These are phyloP conservation scores for Populus ilicifolia DNA, from an alignment of 345 rosid genomes.

Conservation along the genomic window DNA sequence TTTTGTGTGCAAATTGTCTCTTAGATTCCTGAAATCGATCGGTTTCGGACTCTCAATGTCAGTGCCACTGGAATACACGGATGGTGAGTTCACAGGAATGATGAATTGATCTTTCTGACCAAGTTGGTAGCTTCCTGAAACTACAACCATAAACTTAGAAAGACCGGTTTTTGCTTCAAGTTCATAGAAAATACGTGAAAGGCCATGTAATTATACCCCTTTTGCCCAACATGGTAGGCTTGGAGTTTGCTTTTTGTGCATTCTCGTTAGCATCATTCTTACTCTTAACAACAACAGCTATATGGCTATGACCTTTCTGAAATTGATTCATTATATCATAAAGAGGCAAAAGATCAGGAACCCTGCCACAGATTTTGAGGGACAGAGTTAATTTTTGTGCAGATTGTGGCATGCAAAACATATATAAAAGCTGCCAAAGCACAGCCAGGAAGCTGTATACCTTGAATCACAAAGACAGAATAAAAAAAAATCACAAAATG, in stretches of 20 bases:
- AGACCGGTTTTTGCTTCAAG: not conserved
- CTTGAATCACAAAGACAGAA: conserved; percentile 20
- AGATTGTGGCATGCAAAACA: too few relatives aligned
- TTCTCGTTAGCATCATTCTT: conserved; percentile 31
- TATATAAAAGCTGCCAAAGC: not conserved
- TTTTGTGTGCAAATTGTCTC: not conserved
- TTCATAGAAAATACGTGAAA: too few relatives aligned
- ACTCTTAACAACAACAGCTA: conserved; percentile 50
- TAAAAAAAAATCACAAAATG: too few relatives aligned
- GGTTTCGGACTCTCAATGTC: conserved; percentile 20
- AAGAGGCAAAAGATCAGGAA: conserved; percentile 52
- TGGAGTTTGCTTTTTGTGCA: conserved; percentile 23
- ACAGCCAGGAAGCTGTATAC: conserved; percentile 23
- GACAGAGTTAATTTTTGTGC: too few relatives aligned
- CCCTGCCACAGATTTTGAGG: conserved; percentile 39
- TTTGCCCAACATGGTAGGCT: not conserved
- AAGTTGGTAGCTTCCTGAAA: conserved; percentile 26
- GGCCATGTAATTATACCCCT: conserved; percentile 22
- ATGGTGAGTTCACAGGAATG: conserved; percentile 21
- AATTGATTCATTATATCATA: conserved; percentile 59
- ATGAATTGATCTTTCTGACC: conserved; percentile 19
- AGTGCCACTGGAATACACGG: conserved; percentile 16
- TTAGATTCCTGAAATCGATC: not conserved
- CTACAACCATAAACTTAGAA: not conserved
- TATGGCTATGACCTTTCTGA: conserved; percentile 40